Conservation (phyloP, 2,329 filamentous ascomycete genomes). For the Alternaria brassicae region DNA sequence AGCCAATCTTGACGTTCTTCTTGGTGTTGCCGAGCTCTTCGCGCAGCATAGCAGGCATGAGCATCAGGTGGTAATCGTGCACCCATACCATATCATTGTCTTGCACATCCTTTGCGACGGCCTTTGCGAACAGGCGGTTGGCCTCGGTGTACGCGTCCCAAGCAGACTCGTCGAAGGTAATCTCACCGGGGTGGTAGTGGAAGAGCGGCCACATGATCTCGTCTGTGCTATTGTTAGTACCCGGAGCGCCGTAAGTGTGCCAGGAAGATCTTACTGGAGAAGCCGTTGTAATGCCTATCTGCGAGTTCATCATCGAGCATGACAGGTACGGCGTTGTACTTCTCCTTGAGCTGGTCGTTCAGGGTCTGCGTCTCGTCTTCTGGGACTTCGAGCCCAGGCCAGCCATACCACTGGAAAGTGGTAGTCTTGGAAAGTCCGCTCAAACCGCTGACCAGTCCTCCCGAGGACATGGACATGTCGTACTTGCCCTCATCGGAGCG, state of each 20-base stretch:
- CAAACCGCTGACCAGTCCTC: slow-evolving; percentile 90
- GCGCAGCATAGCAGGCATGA: slow-evolving; percentile 92
- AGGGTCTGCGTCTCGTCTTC: slow-evolving; percentile 79
- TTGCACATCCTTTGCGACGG: slow-evolving; percentile 83
- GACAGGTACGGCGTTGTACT: slow-evolving; percentile 88
- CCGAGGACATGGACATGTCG: slow-evolving; percentile 94
- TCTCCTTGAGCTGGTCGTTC: slow-evolving; percentile 78
- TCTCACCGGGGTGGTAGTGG: slow-evolving; percentile 98
- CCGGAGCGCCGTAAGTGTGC: neutral
- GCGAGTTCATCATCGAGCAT: slow-evolving; percentile 94
- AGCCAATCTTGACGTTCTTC: slow-evolving; percentile 96
- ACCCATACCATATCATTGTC: slow-evolving; percentile 98
- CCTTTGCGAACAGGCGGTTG: slow-evolving; percentile 89
- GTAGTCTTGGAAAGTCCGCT: slow-evolving; percentile 91
- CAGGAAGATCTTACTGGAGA: slow-evolving; percentile 73
- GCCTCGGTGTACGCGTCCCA: slow-evolving; percentile 95
- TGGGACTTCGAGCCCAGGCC: slow-evolving; percentile 92
- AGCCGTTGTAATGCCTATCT: slow-evolving; percentile 96
- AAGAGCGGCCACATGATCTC: slow-evolving; percentile 98
- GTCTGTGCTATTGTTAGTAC: slow-evolving; percentile 57
- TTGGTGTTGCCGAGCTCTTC: slow-evolving; percentile 81
- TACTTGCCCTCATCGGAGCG: slow-evolving; percentile 90
- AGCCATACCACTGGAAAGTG: slow-evolving; percentile 98
- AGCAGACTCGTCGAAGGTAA: slow-evolving; percentile 93
- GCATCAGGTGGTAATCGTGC: slow-evolving; percentile 98